These are phyloP conservation scores for Sistotremastrum niveocremeum DNA, from an alignment of 768 basidiomycete genomes.

Conservation along the genomic window DNA sequence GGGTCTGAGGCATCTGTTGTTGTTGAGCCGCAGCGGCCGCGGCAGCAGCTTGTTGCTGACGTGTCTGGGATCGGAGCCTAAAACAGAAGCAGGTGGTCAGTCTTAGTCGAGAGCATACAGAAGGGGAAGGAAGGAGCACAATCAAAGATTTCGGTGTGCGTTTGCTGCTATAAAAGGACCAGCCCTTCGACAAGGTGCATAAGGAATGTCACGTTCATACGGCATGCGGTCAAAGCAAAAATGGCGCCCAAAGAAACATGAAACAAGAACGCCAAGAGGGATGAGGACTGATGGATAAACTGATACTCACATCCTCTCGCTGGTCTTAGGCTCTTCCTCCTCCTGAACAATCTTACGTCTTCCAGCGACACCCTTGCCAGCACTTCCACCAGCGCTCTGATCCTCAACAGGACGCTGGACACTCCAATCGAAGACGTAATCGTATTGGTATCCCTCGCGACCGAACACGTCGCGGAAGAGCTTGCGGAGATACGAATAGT, in stretches of 20 bases:
- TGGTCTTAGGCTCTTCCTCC: slow-evolving; percentile 71
- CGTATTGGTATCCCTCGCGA: slow-evolving; percentile 96
- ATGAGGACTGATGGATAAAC: slow-evolving; percentile 7
- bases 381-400: slow-evolving; percentile 29
- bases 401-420: slow-evolving; percentile 34
- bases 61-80: slow-evolving; percentile 81
- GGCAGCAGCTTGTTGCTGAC: slow-evolving; percentile 54
- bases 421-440: slow-evolving; percentile 99
- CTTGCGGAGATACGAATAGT: slow-evolving; percentile 99
- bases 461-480: slow-evolving; percentile 97
- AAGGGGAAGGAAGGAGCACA: too few species aligned
- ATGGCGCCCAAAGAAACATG: slow-evolving; percentile 5
- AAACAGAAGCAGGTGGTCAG: not conserved
- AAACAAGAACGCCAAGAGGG: slow-evolving; percentile 8
- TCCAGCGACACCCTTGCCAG: slow-evolving; percentile 47
- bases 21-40: slow-evolving; percentile 35
- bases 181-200: too few species aligned
- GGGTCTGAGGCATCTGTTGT: slow-evolving; percentile 9
- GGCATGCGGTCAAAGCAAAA: not conserved
- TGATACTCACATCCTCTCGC: slow-evolving; percentile 65
- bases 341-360: slow-evolving; percentile 76
- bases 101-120: too few species aligned
- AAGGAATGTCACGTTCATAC: too few species aligned
- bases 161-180: too few species aligned
- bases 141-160: too few species aligned